phyloP scores from a whole-genome alignment of 1,284 basidiomycete species.

The Austroboletus novae-zelandiae region DNA sequence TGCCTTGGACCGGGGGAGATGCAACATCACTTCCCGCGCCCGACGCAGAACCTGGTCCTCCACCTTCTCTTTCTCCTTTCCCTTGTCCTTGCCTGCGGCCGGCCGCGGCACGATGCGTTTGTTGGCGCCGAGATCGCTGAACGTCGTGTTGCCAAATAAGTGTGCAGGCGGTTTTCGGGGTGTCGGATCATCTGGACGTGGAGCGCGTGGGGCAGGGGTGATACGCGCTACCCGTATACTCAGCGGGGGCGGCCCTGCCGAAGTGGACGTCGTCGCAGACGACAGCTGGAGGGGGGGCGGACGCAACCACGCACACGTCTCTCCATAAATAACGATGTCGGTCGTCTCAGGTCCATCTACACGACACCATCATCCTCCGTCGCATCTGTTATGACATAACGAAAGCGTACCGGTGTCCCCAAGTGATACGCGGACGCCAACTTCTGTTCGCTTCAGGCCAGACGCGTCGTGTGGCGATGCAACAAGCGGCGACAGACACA shows the following conservation, averaged over 20 bases:
- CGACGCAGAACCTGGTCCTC: conserved; percentile 30
- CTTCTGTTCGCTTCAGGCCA: conserved; percentile 30
- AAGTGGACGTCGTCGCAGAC: conserved; percentile 15
- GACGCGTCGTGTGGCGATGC: conserved; percentile 17
- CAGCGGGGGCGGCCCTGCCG: conserved; percentile 30
- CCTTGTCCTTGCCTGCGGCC: conserved; percentile 15
- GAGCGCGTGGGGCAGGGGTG: conserved; percentile 41
- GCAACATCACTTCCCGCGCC: conserved; percentile 38
- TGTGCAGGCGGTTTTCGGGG: conserved; percentile 58
- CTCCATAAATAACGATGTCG: conserved; percentile 67
- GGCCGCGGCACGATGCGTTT: conserved; percentile 15
- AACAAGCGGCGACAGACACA: conserved; percentile 52
- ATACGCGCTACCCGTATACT: conserved; percentile 60
- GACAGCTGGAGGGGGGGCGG: conserved; percentile 9
- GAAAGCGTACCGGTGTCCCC: conserved; percentile 58
- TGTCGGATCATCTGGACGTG: conserved; percentile 74
- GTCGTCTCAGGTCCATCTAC: conserved; percentile 63
- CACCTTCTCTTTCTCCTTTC: conserved; percentile 13
- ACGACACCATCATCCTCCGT: neutral
- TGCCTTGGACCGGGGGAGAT: conserved; percentile 29
- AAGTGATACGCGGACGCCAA: conserved; percentile 64
- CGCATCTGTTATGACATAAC: too few species aligned
- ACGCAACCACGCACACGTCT: conserved; percentile 28
- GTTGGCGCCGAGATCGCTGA: conserved; percentile 18
- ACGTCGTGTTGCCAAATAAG: conserved; percentile 27